Conservation (phyloP, 2,329 filamentous ascomycete species). For the Colletotrichum gigasporum region DNA sequence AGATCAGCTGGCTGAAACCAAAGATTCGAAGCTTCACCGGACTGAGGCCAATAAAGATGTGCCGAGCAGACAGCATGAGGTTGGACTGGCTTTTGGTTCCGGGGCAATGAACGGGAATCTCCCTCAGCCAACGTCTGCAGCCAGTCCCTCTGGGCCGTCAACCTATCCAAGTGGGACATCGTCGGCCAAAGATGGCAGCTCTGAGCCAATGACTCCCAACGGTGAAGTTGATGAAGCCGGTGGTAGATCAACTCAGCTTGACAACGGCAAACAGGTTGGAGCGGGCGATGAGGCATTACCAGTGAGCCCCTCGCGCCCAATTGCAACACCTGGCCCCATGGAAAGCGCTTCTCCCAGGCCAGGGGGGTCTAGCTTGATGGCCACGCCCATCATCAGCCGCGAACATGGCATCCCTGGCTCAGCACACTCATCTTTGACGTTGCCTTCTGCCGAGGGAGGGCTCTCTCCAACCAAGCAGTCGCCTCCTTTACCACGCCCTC, state of each 20-base stretch:
- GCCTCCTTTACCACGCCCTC: slow-evolving; percentile 45
- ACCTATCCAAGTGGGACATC: neutral
- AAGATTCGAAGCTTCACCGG: neutral
- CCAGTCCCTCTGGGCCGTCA: neutral
- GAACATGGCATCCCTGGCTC: slow-evolving; percentile 30
- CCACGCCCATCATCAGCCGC: slow-evolving; percentile 30
- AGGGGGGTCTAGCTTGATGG: slow-evolving; percentile 24
- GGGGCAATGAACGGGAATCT: neutral
- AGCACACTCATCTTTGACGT: slow-evolving; percentile 27
- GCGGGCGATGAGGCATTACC: neutral
- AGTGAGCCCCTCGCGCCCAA: neutral
- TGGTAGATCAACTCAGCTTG: neutral
- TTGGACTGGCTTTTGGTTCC: neutral
- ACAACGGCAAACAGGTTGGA: neutral
- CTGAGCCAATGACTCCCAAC: slow-evolving; percentile 16
- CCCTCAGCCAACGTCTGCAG: neutral
- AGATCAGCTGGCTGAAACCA: neutral
- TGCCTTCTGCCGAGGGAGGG: slow-evolving; percentile 54
- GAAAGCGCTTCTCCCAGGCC: slow-evolving; percentile 20
- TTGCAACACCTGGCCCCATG: slow-evolving; percentile 14
- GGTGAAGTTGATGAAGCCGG: neutral
- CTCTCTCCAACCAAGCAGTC: slow-evolving; percentile 64
- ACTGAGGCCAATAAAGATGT: neutral
- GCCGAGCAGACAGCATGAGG: neutral
- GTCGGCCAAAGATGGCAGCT: neutral